Evolutionary conservation across 306 rosid species (phyloP).

Genomic region (Senna siamea): DNA sequence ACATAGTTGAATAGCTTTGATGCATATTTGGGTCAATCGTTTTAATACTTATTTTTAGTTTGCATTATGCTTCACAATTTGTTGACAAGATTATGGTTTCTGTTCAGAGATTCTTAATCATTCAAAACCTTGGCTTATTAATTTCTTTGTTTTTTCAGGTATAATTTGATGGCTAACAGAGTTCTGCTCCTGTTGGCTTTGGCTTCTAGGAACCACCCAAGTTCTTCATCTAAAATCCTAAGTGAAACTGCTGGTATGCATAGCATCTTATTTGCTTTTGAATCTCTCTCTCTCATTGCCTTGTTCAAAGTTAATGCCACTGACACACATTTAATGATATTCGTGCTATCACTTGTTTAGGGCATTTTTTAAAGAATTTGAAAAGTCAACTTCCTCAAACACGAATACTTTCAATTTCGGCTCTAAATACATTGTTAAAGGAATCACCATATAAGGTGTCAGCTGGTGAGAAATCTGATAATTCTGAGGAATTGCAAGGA

Average conservation of each 20-base stretch:
- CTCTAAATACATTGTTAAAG: constrained; percentile 85
- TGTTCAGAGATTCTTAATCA: constrained; percentile 23
- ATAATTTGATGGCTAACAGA: constrained; percentile 98
- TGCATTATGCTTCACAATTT: constrained; percentile 28
- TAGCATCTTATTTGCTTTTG: constrained; percentile 36
- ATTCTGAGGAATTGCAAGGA: constrained; percentile 53
- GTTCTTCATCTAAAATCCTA: constrained; percentile 73
- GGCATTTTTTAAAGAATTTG: constrained; percentile 89
- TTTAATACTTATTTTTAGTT: constrained; percentile 1
- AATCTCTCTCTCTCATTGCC: constrained; percentile 8
- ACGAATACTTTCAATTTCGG: constrained; percentile 95
- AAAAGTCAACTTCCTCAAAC: constrained; percentile 99
- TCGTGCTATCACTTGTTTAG: constrained; percentile 50
- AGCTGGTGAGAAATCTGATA: constrained; percentile 49
- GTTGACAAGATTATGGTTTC: constrained; percentile 30
- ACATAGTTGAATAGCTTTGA: constrained; percentile 27
- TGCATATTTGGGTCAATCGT: not conserved
- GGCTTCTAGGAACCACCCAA: constrained; percentile 90
- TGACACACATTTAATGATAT: constrained; percentile 27
- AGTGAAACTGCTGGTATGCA: constrained; percentile 92
- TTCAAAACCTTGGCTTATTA: constrained; percentile 32
- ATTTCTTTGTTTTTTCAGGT: constrained; percentile 56
- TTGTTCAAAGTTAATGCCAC: constrained; percentile 16
- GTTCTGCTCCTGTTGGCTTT: constrained; percentile 85
- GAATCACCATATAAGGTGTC: constrained; percentile 94